Base-by-base conservation (phyloP, 2,329 filamentous ascomycete species). In the Hypoxylon sp. region DNA sequence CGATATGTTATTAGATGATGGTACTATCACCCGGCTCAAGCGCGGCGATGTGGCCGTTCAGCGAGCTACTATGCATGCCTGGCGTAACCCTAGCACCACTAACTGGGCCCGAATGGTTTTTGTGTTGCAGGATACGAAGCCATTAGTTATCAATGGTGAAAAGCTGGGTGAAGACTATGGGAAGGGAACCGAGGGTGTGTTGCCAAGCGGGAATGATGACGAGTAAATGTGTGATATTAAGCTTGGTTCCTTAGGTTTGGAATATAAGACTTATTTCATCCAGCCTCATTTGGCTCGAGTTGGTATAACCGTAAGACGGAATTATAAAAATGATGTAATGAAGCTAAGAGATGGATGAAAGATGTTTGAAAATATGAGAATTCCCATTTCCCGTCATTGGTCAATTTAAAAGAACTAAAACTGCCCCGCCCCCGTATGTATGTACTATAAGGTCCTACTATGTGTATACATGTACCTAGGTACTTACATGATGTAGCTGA, bases 1-100 rank as follows among this genome's bases (percentile, higher is more conserved):
- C 29, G 84, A 86, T 66, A 79, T 88, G 76, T 61, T 83, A 3
- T 76, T 88, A 3, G 86, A 87, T 65, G 82, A 82, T n/a, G 86
- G 86, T 1, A 84, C 84, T 62, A 79, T 75, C 53, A 79, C 80
- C 48, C 63, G 79, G 24, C 78, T 89, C 81, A 77, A 79, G 51
- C 78, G 81, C 10, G 87, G 87, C 2, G 86, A 89, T 72, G 77
- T 88, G n/a, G 83, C 83, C 9, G 83, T 89, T 19, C 86, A 89
- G 76, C 79, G 87, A 44, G 85, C 82, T 0, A 87, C 86, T 2
- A 85, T 84, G 78, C 87, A 89, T 74, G 81, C 81, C 26, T 88
- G 86, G 86, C 75, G 79, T 53, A 88, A 88, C 64, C 74, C 78
- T 14, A 84, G 81, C 66, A 68, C 76, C 51, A 84, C 81, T 13